phyloP scores from a whole-genome alignment of 2,329 filamentous ascomycete species.

The Tricladium varicosporioides region DNA sequence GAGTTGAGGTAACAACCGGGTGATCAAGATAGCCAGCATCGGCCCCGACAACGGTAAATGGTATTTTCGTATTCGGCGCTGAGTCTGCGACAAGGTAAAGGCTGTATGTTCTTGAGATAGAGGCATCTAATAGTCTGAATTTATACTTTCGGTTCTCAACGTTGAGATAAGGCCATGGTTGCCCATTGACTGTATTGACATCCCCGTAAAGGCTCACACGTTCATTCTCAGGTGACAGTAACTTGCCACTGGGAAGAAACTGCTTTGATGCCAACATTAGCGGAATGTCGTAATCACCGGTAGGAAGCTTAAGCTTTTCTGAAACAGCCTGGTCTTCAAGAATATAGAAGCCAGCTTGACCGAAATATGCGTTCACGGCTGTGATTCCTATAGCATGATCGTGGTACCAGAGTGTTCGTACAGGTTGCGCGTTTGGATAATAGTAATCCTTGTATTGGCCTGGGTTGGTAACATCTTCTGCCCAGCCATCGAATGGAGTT shows the following conservation, averaged over 20 bases:
- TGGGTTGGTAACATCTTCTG: constrained; percentile 47
- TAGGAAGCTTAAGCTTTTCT: constrained; percentile 47
- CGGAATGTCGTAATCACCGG: constrained; percentile 51
- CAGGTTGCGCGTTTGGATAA: constrained; percentile 55
- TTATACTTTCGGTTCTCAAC: constrained; percentile 61
- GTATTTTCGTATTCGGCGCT: constrained; percentile 15
- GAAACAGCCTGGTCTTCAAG: constrained; percentile 46
- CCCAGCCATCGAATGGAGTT: constrained; percentile 52
- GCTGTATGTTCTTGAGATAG: constrained; percentile 18
- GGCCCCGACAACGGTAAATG: constrained; percentile 53
- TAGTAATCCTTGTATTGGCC: constrained; percentile 62
- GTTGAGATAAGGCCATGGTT: constrained; percentile 57
- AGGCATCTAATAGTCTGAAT: constrained; percentile 32
- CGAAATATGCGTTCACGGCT: constrained; percentile 53
- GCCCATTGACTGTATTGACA: constrained; percentile 56
- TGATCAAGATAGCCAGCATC: constrained; percentile 50
- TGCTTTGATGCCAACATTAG: constrained; percentile 49
- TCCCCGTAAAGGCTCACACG: constrained; percentile 52
- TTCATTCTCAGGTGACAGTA: constrained; percentile 46
- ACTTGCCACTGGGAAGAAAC: constrained; percentile 49
- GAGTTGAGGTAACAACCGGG: constrained; percentile 42
- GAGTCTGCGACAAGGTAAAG: constrained; percentile 21
- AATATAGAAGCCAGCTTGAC: constrained; percentile 56
- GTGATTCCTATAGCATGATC: constrained; percentile 41
- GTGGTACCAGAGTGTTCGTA: constrained; percentile 58